phyloP scores from a whole-genome alignment of 2,329 filamentous ascomycete species.

The Colletotrichum cuscutae region DNA sequence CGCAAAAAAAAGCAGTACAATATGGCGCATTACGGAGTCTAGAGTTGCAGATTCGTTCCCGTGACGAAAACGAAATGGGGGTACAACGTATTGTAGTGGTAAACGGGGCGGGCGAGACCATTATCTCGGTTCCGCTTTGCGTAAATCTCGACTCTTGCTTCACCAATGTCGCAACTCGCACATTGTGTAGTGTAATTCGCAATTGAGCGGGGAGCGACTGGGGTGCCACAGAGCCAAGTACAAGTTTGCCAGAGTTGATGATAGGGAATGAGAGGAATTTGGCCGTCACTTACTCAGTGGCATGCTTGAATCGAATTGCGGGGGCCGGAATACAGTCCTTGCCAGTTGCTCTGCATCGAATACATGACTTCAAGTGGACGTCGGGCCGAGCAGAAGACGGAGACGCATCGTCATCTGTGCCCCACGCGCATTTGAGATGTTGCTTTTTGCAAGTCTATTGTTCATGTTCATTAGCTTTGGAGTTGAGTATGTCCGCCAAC shows the following conservation, averaged over 20 bases:
- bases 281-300: conserved; percentile 6
- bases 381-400: conserved; percentile 16
- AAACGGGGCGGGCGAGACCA: too few species aligned
- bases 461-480: neutral
- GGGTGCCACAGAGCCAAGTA: neutral
- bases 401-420: conserved; percentile 15
- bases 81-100: neutral
- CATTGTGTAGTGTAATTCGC: neutral
- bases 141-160: neutral
- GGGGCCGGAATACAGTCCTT: conserved; percentile 16
- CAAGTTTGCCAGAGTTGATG: neutral
- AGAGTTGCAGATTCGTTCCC: neutral
- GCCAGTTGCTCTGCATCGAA: conserved; percentile 24
- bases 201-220: neutral
- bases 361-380: neutral
- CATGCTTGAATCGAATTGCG: conserved; percentile 16
- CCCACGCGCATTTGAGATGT: conserved; percentile 26
- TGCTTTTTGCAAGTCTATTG: conserved; percentile 18
- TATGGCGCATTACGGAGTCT: neutral
- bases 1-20: neutral
- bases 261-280: neutral
- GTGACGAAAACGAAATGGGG: conserved; percentile 3
- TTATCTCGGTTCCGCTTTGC: neutral
- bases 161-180: neutral
- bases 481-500: neutral